Evolutionary conservation across 2,329 filamentous ascomycete genomes (phyloP), one percentile per base, ranked within the genome.

Genomic region (Penicillium sp.): DNA sequence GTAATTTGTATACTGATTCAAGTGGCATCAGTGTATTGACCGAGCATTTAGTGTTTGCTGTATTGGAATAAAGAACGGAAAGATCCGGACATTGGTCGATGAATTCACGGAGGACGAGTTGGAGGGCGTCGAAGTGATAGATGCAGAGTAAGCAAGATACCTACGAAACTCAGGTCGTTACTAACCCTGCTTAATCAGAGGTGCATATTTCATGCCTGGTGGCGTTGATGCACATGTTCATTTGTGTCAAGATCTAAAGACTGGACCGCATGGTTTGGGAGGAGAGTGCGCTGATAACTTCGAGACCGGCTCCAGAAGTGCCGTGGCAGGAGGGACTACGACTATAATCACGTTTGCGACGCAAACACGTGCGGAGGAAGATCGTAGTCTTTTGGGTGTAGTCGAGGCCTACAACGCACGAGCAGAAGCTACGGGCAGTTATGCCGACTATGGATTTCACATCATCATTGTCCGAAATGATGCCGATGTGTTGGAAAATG

Each of bases 261-360:
- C 52, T 13, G 42, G 49, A 36, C 47, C 52, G 1, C 39, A 54
- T 29, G 52, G 47, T 8, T 44, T 54, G 12, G 60, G 61, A 34
- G 57, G 57, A 13, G 53, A 57, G n/a, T 76, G 72, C 1, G 71
- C 75, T 2, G 77, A 79, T 49, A 74, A 67, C 15, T 80, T 73
- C 62, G 72, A 79, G 53, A 73, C 72, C 2, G 81, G 81, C 1
- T 47, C 51, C 8, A 31, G 15, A 31, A 50, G 51, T 33, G 51
- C 51, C 15, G 31, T 44, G 8, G 51, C 51, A 7, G 51, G 51
- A 4, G 51, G 51, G 34, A 84, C 77, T 4, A 85, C 83, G 0
- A 84, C 83, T 0, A 72, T 85, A 13, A 67, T 85, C 7, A 74
- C 81, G 0, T 85, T 86, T 65, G 83, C 82, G 0, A 76, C 77